Evolutionary conservation across 1,284 basidiomycete species (phyloP).

Genomic region (Puccinia polysora): DNA sequence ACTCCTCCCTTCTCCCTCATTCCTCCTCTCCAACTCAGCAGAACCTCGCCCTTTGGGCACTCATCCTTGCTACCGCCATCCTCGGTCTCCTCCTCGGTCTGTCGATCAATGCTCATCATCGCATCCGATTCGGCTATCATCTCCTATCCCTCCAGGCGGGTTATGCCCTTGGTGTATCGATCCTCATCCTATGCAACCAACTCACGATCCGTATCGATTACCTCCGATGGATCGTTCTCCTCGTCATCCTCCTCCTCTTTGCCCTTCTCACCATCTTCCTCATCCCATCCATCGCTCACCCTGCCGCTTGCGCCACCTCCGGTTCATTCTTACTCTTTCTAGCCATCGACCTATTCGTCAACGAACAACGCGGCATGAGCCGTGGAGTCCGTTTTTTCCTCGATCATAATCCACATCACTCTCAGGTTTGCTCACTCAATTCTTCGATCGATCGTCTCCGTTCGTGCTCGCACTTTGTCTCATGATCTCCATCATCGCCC

Average conservation of each 20-base stretch:
- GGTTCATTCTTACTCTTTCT: constrained; percentile 22
- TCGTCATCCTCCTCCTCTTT: background rate
- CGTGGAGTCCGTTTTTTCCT: constrained; percentile 13
- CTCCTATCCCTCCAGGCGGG: constrained; percentile 17
- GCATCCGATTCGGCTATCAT: background rate
- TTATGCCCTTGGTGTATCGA: constrained; percentile 9
- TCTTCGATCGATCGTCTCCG: background rate
- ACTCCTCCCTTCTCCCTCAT: background rate
- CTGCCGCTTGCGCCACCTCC: constrained; percentile 5
- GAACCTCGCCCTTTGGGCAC: constrained; percentile 17
- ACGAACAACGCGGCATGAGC: constrained; percentile 19
- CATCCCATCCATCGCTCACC: background rate
- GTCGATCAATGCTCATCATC: background rate
- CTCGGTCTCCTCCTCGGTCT: constrained; percentile 2
- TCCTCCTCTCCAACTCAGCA: background rate
- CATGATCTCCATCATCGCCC: background rate
- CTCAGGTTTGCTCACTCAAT: background rate
- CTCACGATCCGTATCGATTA: background rate
- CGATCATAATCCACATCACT: constrained; percentile 26
- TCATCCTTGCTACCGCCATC: constrained; percentile 6
- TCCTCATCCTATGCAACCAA: constrained; percentile 8
- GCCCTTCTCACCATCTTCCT: background rate
- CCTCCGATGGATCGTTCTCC: constrained; percentile 6
- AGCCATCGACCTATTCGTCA: constrained; percentile 4
- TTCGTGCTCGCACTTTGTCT: background rate